A percentile compares a stretch with the other conserved stretches of the same genome.
Conservation (phyloP, 2,329 filamentous ascomycete genomes). For the Alternaria brassicae region DNA sequence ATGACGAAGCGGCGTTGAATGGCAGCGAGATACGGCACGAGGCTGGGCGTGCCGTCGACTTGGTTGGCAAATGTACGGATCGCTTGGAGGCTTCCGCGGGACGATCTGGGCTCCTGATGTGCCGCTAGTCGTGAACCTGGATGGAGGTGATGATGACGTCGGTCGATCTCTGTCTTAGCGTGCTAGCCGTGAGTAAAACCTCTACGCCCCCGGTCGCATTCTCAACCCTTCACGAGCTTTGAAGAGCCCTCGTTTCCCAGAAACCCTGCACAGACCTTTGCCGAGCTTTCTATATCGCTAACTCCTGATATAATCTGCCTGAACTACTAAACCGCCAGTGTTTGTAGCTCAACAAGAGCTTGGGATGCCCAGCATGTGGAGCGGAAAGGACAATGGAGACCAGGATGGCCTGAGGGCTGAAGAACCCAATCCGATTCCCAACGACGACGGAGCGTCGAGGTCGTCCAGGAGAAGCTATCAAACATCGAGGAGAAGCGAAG, state of each 20-base stretch:
- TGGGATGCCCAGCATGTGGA: slow-evolving; percentile 59
- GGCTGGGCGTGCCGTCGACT: slow-evolving; percentile 8
- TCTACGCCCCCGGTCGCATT: slow-evolving; percentile 11
- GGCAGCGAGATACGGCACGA: slow-evolving; percentile 1
- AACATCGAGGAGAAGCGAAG: slow-evolving; percentile 37
- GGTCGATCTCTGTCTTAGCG: slow-evolving; percentile 26
- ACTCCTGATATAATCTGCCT: background rate
- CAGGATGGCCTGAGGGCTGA: slow-evolving; percentile 39
- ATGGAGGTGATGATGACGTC: slow-evolving; percentile 25
- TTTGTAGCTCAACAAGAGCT: slow-evolving; percentile 24
- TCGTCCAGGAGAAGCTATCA: slow-evolving; percentile 41
- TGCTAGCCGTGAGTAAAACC: slow-evolving; percentile 22
- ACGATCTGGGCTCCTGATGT: slow-evolving; percentile 19
- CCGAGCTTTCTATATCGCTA: background rate
- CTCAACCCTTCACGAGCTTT: slow-evolving; percentile 8
- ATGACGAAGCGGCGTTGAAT: slow-evolving; percentile 5
- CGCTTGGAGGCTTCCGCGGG: slow-evolving; percentile 6
- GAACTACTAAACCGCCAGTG: slow-evolving; percentile 3
- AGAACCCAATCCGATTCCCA: slow-evolving; percentile 25
- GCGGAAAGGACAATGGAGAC: slow-evolving; percentile 52
- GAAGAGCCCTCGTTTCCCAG: slow-evolving; percentile 6
- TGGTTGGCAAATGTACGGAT: slow-evolving; percentile 6
- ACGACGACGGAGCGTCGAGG: slow-evolving; percentile 34
- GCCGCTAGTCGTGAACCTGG: slow-evolving; percentile 12
- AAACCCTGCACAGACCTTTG: background rate